Evolutionary conservation across 2,329 filamentous ascomycete genomes (phyloP).

Genomic region (Fusarium sp.): DNA sequence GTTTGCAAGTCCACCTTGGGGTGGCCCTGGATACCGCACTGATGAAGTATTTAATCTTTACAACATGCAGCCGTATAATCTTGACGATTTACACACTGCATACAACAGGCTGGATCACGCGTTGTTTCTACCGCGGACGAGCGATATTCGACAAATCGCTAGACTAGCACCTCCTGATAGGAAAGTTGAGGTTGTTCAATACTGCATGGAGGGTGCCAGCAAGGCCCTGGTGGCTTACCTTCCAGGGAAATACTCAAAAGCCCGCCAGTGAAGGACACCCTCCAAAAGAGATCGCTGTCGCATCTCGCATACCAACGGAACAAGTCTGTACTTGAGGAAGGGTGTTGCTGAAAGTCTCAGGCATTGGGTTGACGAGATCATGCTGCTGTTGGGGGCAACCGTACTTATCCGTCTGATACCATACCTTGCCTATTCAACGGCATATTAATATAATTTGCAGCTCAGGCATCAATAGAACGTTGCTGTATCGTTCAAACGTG

Average conservation of each 20-base stretch:
- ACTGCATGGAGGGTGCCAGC: constrained; percentile 89
- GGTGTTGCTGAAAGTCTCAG: background rate
- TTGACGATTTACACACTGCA: constrained; percentile 69
- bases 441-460: background rate
- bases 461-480: background rate
- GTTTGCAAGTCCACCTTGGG: constrained; percentile 70
- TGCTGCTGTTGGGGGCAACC: background rate
- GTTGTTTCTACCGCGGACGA: constrained; percentile 87
- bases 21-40: constrained; percentile 64
- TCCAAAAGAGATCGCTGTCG: background rate
- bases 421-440: background rate
- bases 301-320: background rate
- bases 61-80: constrained; percentile 88
- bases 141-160: constrained; percentile 82
- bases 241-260: constrained; percentile 47
- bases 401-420: background rate
- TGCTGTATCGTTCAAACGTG: background rate
- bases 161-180: constrained; percentile 58
- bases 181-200: constrained; percentile 83
- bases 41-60: constrained; percentile 82
- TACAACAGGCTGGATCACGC: constrained; percentile 71
- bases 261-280: constrained; percentile 7
- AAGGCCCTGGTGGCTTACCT: constrained; percentile 79
- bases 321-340: background rate
- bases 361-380: background rate